A percentile compares a stretch with the other conserved stretches of the same genome.
These are phyloP conservation scores for Globisporangium radiosum DNA, from an alignment of 352 stramenopile genomes.

Conservation along the genomic window DNA sequence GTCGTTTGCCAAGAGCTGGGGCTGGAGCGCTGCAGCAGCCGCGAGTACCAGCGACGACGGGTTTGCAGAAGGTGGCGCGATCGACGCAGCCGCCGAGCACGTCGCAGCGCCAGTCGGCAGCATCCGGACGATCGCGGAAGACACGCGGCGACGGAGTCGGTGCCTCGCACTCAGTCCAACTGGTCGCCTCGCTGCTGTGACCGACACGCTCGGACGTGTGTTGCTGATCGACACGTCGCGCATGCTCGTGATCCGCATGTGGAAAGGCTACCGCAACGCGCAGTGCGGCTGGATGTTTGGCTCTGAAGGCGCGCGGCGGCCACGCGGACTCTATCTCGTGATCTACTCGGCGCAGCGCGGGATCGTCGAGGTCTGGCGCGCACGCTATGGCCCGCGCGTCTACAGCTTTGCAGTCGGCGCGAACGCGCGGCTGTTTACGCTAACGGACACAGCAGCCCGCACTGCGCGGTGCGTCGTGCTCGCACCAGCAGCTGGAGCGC, in stretches of 20 bases:
- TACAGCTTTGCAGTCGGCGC: slow-evolving; percentile 69
- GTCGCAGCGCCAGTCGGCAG: slow-evolving; percentile 54
- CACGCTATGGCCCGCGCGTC: slow-evolving; percentile 64
- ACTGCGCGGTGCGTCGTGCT: slow-evolving; percentile 51
- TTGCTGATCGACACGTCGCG: slow-evolving; percentile 69
- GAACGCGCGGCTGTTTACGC: slow-evolving; percentile 60
- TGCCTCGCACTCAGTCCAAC: slow-evolving; percentile 65
- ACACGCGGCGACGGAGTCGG: slow-evolving; percentile 47
- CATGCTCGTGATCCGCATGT: slow-evolving; percentile 82
- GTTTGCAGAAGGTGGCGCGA: slow-evolving; percentile 20
- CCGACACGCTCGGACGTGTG: slow-evolving; percentile 71
- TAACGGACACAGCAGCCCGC: slow-evolving; percentile 25
- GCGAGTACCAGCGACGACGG: not conserved
- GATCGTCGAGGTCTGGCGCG: slow-evolving; percentile 80
- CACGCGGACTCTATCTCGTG: slow-evolving; percentile 65
- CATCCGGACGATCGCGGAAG: slow-evolving; percentile 49
- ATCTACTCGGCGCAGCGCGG: slow-evolving; percentile 82
- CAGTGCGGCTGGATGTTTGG: slow-evolving; percentile 81
- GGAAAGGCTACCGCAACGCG: slow-evolving; percentile 83
- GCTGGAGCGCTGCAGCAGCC: slow-evolving; percentile 26
- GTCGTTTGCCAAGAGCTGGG: slow-evolving; percentile 82
- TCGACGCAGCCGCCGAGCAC: slow-evolving; percentile 60
- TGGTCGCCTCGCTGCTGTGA: slow-evolving; percentile 57
- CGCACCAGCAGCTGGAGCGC: slow-evolving; percentile 9
- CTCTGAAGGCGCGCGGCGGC: slow-evolving; percentile 35